Evolutionary conservation across 1,284 basidiomycete species (phyloP), one percentile per base, ranked within the genome.

Genomic region (Leccinum huronense): DNA sequence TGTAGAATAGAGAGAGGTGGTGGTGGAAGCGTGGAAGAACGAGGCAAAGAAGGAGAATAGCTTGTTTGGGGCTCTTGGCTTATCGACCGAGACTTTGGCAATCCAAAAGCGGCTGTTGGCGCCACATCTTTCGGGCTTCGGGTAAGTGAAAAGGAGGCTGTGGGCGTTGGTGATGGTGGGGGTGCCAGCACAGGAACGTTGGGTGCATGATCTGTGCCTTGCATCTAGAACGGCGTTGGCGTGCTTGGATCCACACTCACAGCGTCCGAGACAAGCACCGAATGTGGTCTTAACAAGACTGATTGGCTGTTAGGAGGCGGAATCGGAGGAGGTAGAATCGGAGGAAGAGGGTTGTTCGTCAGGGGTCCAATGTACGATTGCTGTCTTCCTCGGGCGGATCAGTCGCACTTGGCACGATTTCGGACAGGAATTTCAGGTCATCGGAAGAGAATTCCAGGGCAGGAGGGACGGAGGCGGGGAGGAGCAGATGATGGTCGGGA

Each of bases 341-440:
- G 53, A 55, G 30, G 27, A 31, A 83, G 71, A 31, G 82, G 78
- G 60, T 76, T 75, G 14, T 81, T 75, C 72, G 78, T 74, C 38
- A 86, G 13, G 74, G 76, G 63, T 74, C 76, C 53, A 80, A 66
- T 58, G 76, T 72, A 53, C 66, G 59, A 13, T 71, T 73, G 45
- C 79, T 74, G n/a, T 77, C 73, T 40, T 78, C 77, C 3, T 78
- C 76, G 14, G 75, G 77, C 5, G 71, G 74, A 66, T 86, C 83
- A 59, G 72, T 75, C 9, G 80, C 81, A 66, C 82, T 84, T 4
- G 88, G 87, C 5, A 87, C 86, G 59, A 90, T 85, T 67, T 91
- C 90, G 10, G 86, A 83, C n/a, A 92, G 79, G 68, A 89, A 91
- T 68, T 90, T 77, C n/a, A n/a, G n/a, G 71, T 92, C 90, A 64